Base-by-base conservation (phyloP, 1,139 yeast genomes). In the Hansenula sp. region DNA sequence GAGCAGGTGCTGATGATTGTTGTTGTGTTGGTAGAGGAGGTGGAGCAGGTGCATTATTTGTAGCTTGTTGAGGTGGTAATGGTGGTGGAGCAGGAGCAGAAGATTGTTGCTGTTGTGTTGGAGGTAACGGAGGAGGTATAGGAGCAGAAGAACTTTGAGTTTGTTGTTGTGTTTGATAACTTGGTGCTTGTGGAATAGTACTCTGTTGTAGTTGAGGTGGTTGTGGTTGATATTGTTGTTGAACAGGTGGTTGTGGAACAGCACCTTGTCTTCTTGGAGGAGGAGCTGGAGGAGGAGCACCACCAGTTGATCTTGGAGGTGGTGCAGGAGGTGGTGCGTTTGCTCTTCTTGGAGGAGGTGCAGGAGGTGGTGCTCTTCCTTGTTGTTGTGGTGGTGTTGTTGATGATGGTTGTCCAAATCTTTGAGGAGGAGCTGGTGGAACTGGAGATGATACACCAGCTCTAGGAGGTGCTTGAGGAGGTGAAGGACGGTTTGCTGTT, bases 301-400 rank as follows among this genome's bases (percentile, higher is more conserved):
- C 61, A 18, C 55, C 54, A 4, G 66, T n/a, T 40, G 63, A 50
- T 24, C 67, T 60, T 6, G 63, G 61, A 17, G 57, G 58, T 7
- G 56, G 51, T 8, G 68, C 61, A 7, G 57, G 51, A 10, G 68
- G 61, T 7, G 57, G 59, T 26, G 57, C 59, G 30, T 56, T 60
- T 37, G 61, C 62, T 22, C 67, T 58, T 34, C 62, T 58, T 14
- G 68, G 63, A 9, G 71, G 68, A 8, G 67, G 64, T 19, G 69
- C 65, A 10, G 68, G 65, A n/a, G 62, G 63, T 8, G 62, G 58
- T 11, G 53, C 52, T 36, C 46, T 52, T 2, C 46, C 42, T 36
- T 46, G 44, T 38, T 51, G 46, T 31, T 47, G 45, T 33, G 47
- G 47, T 14, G 57, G 56, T n/a, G 61, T 52, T 8, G 60, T 60